Percentiles rank a stretch among this genome's conserved stretches.
Evolutionary conservation across 768 basidiomycete genomes (phyloP).

Genomic region (Russula sp.): DNA sequence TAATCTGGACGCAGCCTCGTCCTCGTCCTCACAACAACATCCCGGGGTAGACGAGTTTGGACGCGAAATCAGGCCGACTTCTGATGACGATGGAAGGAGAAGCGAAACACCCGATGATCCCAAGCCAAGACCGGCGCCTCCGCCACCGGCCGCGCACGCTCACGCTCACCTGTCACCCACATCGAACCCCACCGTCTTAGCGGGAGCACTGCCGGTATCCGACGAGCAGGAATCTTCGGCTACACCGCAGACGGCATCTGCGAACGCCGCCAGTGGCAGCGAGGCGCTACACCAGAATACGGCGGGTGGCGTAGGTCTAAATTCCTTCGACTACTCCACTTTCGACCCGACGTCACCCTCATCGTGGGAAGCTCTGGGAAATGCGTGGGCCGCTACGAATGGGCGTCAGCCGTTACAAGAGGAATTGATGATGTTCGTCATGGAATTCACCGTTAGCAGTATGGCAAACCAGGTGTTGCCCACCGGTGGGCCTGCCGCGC

Average conservation of each 20-base stretch:
- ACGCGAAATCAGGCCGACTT: constrained; percentile 66
- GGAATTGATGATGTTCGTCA: constrained; percentile 72
- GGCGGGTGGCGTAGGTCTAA: constrained; percentile 43
- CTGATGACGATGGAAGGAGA: constrained; percentile 37
- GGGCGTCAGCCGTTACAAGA: constrained; percentile 69
- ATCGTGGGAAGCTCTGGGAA: constrained; percentile 79
- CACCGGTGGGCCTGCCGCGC: constrained; percentile 1
- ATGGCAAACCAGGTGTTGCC: constrained; percentile 12
- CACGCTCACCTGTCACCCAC: constrained; percentile 16
- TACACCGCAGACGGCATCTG: constrained; percentile 4
- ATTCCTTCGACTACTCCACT: constrained; percentile 62
- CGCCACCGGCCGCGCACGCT: constrained; percentile 25
- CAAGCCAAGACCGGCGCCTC: constrained; percentile 13
- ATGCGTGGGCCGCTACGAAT: constrained; percentile 70
- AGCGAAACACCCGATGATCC: constrained; percentile 16
- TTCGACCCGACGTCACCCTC: constrained; percentile 73
- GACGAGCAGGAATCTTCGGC: constrained; percentile 10
- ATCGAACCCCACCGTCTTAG: background rate
- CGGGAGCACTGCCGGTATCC: background rate
- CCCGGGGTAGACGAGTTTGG: constrained; percentile 83
- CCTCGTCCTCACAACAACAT: constrained; percentile 32
- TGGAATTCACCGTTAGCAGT: constrained; percentile 41
- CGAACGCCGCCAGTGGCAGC: background rate
- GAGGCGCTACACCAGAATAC: constrained; percentile 1
- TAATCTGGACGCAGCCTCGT: constrained; percentile 26